Conservation (phyloP, 2,329 filamentous ascomycete species). For the Botrytis pseudocinerea region DNA sequence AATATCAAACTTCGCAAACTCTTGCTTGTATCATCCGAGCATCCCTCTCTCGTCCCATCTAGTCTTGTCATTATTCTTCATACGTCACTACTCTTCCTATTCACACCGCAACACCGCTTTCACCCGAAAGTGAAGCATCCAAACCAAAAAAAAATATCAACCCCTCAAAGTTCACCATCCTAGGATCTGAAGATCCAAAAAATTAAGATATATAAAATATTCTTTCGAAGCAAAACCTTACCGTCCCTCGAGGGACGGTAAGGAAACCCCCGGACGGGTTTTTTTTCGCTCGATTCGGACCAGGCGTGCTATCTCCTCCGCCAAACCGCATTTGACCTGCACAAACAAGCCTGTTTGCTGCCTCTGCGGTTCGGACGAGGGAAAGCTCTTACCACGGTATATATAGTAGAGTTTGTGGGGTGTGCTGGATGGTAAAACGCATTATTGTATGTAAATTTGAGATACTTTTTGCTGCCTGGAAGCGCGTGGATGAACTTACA, state of each 20-base stretch:
- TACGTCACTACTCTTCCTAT: neutral
- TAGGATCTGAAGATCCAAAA: no score
- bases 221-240: neutral
- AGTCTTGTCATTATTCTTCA: neutral
- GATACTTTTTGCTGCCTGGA: neutral
- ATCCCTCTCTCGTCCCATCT: neutral
- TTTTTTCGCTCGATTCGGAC: constrained; percentile 13
- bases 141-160: neutral
- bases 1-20: neutral
- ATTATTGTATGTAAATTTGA: neutral
- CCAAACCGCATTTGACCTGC: constrained; percentile 13
- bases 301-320: constrained; percentile 14
- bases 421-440: neutral
- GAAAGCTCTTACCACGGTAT: neutral
- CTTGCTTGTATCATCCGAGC: neutral
- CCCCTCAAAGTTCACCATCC: neutral
- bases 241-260: neutral
- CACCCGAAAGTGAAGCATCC: neutral
- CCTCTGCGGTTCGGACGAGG: neutral
- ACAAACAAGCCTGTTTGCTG: constrained; percentile 7
- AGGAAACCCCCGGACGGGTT: constrained; percentile 1
- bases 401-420: neutral
- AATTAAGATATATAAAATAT: no score
- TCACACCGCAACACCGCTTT: neutral
- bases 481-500: neutral